Base-by-base conservation (phyloP, 2,329 filamentous ascomycete genomes). In the Lasiodiplodia sp. region DNA sequence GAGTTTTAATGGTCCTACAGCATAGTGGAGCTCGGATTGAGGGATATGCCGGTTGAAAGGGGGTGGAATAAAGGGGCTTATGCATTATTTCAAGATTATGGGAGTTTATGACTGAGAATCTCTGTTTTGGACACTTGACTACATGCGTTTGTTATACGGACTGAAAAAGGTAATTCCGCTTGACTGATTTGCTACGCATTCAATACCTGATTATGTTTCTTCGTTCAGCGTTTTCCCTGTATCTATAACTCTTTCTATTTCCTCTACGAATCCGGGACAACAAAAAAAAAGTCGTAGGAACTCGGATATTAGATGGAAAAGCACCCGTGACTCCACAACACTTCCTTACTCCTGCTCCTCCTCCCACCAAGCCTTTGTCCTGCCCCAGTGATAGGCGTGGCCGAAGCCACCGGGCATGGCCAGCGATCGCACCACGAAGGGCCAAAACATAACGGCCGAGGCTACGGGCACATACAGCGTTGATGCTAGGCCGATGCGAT, bases 361-460 rank as follows among this genome's bases (percentile, higher is more conserved):
- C 40, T 62, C 57, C 57, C 57, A 62, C 57, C 57, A 62, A 28
- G 57, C 40, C 57, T 16, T 21, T 12, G 38, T 28, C 7, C 38
- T 23, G 16, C 57, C 57, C 4, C 31, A 62, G 23, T 28, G n/a
- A 34, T 40, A 31, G 5, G 57, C 57, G 25, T 62, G 40, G 10
- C 57, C 60, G 28, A 63, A 63, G 4, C 60, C 60, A n/a, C 60
- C 60, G 1, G 60, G 60, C 40, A 51, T 63, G 3, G 28, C 28
- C 3, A 37, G 21, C 28, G 44, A n/a, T 0, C 44, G 25, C 44
- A 52, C 60, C 18, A 21, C 44, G 28, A 37, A 63, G 8, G 60
- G 60, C 60, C 60, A 63, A n/a, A 51, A 51, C 60, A 63, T 47
- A 23, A 63, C 60, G 4, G 44, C n/a, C 3, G 18, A 28, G 4